These are phyloP conservation scores for Jackrogersella multiformis DNA, from an alignment of 495 filamentous ascomycete genomes.

Conservation along the genomic window DNA sequence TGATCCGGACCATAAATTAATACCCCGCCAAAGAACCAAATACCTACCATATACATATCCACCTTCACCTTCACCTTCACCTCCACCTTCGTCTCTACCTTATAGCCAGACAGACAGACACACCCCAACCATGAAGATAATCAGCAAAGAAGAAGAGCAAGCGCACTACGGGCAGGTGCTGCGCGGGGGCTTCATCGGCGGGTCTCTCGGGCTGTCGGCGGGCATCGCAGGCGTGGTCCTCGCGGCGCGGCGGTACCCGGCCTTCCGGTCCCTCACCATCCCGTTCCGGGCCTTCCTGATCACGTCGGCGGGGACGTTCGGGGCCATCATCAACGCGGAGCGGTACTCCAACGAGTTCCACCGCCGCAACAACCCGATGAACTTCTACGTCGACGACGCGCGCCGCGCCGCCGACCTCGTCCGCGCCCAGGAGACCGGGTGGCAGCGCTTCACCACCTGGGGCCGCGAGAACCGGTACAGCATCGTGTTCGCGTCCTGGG, in stretches of 20 bases:
- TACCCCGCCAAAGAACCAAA: background rate
- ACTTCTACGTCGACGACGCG: conserved; percentile 71
- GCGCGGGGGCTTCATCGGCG: conserved; percentile 79
- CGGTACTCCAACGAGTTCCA: conserved; percentile 79
- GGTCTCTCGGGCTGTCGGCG: conserved; percentile 67
- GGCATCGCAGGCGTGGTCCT: conserved; percentile 70
- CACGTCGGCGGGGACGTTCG: conserved; percentile 83
- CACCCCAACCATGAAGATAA: conserved; percentile 80
- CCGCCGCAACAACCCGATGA: conserved; percentile 68
- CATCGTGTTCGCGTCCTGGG: conserved; percentile 87
- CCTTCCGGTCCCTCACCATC: conserved; percentile 80
- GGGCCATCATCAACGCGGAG: conserved; percentile 87
- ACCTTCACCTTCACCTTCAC: background rate
- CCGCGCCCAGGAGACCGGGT: conserved; percentile 58
- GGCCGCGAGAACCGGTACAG: conserved; percentile 85
- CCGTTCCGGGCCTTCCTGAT: conserved; percentile 92
- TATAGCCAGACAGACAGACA: background rate
- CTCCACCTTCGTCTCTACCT: background rate
- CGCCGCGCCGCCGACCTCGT: conserved; percentile 51
- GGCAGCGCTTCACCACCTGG: conserved; percentile 61
- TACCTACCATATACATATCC: background rate
- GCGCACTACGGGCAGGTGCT: conserved; percentile 72
- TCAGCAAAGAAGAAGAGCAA: conserved; percentile 90
- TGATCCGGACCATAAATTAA: background rate
- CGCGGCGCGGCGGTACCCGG: conserved; percentile 71